Percentiles rank a stretch among this genome's conserved stretches.
phyloP scores from a whole-genome alignment of 169 alveolate species.

The Blepharisma undulans region DNA sequence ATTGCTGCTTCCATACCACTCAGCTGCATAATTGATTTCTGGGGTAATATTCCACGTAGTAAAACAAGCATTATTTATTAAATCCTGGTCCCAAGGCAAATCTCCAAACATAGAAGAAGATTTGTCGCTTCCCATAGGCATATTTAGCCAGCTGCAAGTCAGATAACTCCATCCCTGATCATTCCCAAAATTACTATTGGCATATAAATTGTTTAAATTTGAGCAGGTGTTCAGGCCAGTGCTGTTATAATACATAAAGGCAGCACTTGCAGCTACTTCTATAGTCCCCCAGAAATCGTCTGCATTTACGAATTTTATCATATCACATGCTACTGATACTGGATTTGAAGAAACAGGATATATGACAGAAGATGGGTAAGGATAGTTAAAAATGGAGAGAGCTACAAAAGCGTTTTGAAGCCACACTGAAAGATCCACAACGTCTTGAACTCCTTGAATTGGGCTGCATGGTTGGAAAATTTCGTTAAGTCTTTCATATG shows the following conservation, averaged over 20 bases:
- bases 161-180: constrained; percentile 56
- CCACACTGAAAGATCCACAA: constrained; percentile 30
- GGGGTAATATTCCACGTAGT: constrained; percentile 46
- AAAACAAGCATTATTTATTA: constrained; percentile 41
- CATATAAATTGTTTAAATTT: not conserved
- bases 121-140: constrained; percentile 69
- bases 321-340: constrained; percentile 54
- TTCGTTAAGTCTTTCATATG: not conserved
- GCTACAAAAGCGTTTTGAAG: constrained; percentile 55
- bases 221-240: constrained; percentile 42
- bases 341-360: constrained; percentile 69
- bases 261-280: constrained; percentile 22
- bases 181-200: constrained; percentile 39
- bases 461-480: constrained; percentile 52
- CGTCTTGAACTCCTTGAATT: constrained; percentile 33
- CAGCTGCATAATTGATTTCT: constrained; percentile 47
- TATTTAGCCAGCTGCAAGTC: constrained; percentile 68
- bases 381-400: constrained; percentile 77
- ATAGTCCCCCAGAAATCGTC: not conserved
- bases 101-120: constrained; percentile 55
- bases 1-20: constrained; percentile 63
- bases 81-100: constrained; percentile 31
- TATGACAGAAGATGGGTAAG: constrained; percentile 64
- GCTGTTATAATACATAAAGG: constrained; percentile 44
- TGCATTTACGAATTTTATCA: not conserved